These are phyloP conservation scores for Obelidium mucronatum DNA, from an alignment of 192 early-diverging fungal species.

Conservation along the genomic window DNA sequence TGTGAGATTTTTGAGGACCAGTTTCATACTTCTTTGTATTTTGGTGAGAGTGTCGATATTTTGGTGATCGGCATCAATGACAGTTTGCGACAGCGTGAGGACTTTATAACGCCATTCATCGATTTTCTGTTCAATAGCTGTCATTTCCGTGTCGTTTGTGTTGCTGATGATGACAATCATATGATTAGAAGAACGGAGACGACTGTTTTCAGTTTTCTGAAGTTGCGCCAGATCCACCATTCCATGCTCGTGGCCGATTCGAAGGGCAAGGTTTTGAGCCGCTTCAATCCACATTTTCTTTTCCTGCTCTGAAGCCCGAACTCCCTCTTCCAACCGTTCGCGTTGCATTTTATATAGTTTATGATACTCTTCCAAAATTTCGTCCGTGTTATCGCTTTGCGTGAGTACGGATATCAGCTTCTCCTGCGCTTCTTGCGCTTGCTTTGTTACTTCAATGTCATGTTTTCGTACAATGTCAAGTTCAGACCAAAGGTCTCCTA, in stretches of 20 bases:
- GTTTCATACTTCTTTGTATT: constrained; percentile 57
- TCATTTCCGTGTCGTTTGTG: constrained; percentile 55
- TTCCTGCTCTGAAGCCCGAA: constrained; percentile 58
- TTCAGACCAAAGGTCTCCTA: constrained; percentile 51
- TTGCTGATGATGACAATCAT: constrained; percentile 60
- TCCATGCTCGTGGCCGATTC: constrained; percentile 64
- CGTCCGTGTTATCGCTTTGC: constrained; percentile 61
- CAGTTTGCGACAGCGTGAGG: constrained; percentile 53
- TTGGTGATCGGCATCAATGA: constrained; percentile 64
- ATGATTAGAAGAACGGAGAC: constrained; percentile 57
- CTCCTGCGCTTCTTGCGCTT: constrained; percentile 63
- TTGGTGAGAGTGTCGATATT: constrained; percentile 59
- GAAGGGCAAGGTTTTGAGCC: constrained; percentile 57
- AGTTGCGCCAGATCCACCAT: constrained; percentile 56
- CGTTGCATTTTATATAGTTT: constrained; percentile 67
- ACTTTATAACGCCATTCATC: constrained; percentile 59
- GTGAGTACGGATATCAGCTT: constrained; percentile 60
- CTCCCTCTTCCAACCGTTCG: constrained; percentile 57
- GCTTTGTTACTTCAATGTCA: constrained; percentile 57
- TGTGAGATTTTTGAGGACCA: constrained; percentile 57
- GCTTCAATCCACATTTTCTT: constrained; percentile 68
- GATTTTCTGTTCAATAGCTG: constrained; percentile 55
- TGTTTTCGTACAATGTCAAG: constrained; percentile 61
- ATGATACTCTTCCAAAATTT: constrained; percentile 66
- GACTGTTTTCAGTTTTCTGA: constrained; percentile 58